These are phyloP conservation scores for Arachnomyces sp. DNA, from an alignment of 2,329 filamentous ascomycete genomes.

Conservation along the genomic window DNA sequence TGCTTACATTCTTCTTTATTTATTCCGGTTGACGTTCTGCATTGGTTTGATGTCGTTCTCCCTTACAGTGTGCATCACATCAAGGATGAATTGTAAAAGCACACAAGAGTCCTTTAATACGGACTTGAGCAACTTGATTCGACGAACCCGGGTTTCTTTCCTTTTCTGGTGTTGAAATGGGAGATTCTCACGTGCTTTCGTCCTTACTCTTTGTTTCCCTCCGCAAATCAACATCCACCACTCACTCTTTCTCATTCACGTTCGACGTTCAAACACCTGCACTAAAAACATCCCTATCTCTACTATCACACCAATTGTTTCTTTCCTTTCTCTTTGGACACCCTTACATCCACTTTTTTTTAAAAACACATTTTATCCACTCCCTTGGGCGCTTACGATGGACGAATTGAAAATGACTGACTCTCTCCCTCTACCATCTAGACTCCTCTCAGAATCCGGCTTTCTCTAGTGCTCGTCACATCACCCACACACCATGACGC, in stretches of 20 bases:
- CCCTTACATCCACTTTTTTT: conserved; percentile 13
- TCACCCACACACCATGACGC: background rate
- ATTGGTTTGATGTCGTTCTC: too few relatives aligned
- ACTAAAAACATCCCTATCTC: too few relatives aligned
- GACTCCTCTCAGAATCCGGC: conserved; percentile 42
- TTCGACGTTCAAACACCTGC: background rate
- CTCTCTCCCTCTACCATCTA: conserved; percentile 26
- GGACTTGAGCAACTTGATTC: too few relatives aligned
- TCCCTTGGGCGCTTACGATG: conserved; percentile 8
- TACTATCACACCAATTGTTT: too few relatives aligned
- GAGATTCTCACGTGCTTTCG: conserved; percentile 2
- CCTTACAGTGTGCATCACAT: too few relatives aligned
- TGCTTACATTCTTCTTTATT: background rate
- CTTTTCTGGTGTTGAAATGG: too few relatives aligned
- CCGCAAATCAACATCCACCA: too few relatives aligned
- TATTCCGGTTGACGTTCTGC: too few relatives aligned
- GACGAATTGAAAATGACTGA: conserved; percentile 14
- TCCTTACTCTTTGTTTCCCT: conserved; percentile 1
- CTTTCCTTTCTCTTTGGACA: background rate
- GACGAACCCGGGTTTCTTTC: too few relatives aligned
- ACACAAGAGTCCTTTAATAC: too few relatives aligned
- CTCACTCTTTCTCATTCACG: too few relatives aligned
- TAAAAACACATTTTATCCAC: conserved; percentile 9
- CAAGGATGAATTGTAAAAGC: too few relatives aligned
- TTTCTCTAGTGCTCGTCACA: conserved; percentile 30